Percentiles rank a stretch among this genome's conserved stretches.
These are phyloP conservation scores for Krasilnikovozyma curviuscula DNA, from an alignment of 768 basidiomycete species.

Conservation along the genomic window DNA sequence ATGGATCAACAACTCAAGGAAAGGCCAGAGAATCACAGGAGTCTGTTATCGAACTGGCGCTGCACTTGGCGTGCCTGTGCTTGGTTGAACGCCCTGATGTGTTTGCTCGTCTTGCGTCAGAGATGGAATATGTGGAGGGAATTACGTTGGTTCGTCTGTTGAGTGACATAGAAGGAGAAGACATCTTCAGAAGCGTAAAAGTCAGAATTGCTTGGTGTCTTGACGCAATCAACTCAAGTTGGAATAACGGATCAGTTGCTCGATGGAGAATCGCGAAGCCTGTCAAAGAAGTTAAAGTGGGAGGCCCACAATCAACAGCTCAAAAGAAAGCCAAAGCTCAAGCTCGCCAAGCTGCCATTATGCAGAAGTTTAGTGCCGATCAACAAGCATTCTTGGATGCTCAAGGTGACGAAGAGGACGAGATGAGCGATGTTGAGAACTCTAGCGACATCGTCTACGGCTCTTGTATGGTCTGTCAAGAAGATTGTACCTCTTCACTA, in stretches of 20 bases:
- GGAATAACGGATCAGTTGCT: no score
- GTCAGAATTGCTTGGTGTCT: constrained; percentile 61
- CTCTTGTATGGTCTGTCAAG: constrained; percentile 96
- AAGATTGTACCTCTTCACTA: constrained; percentile 52
- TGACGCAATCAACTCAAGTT: constrained; percentile 36
- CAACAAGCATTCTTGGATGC: constrained; percentile 63
- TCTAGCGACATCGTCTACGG: constrained; percentile 40
- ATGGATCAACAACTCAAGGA: constrained; percentile 7
- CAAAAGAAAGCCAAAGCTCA: constrained; percentile 11
- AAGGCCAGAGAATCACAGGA: constrained; percentile 19
- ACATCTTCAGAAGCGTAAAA: constrained; percentile 47
- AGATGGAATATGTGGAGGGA: constrained; percentile 17
- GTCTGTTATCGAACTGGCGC: constrained; percentile 63
- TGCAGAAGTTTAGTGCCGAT: constrained; percentile 87
- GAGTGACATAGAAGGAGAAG: constrained; percentile 57
- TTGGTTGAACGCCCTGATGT: constrained; percentile 46
- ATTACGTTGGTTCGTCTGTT: constrained; percentile 44
- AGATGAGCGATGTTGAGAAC: constrained; percentile 30
- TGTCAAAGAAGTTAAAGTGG: constrained; percentile 12
- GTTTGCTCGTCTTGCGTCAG: constrained; percentile 37
- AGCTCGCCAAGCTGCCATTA: constrained; percentile 65
- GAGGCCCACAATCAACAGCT: not conserved
- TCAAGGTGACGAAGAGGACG: constrained; percentile 40
- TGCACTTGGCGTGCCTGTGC: constrained; percentile 72
- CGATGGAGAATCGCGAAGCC: constrained; percentile 30